Base-by-base conservation (phyloP, 768 basidiomycete genomes). In the Lentinula detonsa region DNA sequence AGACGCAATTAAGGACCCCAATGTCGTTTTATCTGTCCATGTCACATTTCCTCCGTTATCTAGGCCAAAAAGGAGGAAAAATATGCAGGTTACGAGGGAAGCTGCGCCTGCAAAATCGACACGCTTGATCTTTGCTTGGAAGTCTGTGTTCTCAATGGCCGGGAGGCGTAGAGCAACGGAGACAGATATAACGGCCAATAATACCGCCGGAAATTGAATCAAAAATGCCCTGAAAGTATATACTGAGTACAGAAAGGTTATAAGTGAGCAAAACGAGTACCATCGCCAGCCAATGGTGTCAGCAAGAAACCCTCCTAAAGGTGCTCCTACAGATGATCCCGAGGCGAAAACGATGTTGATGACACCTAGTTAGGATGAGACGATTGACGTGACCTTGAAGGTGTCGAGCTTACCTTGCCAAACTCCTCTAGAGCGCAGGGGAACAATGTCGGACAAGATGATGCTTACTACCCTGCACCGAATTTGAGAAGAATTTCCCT, bases 231-330 rank as follows among this genome's bases (percentile, higher is more conserved):
- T 83, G 45, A 10, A 13, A 37, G 23, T 2, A 31, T 33, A 28
- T 49, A 7, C 54, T 45, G 34, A 48, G 13, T 23, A 39, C 37
- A 28, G 18, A 33, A 13, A 5, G 34, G 16, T 10, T 40, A 35
- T 39, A 9, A 11, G 4, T 28, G 21, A 46, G 28, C 48, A 31
- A 10, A 7, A 35, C 8, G 64, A 68, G 8, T 56, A 83, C 85
- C 86, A 87, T 69, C 86, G 71, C 87, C 87, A 89, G 4, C 86
- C 86, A 45, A 87, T 81, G 9, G 72, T 81, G 65, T 88, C 87
- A 1, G 83, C 77, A 2, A 90, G 71, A 43, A 83, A 76, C 5
- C 87, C 86, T 10, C 87, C 86, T 0, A 87, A 69, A 2, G 86
- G 86, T 2, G 86, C 85, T 10, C 87, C 87, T 0, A 76, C 73